phyloP scores from a whole-genome alignment of 495 filamentous ascomycete species.

The Penicillium paxilli region DNA sequence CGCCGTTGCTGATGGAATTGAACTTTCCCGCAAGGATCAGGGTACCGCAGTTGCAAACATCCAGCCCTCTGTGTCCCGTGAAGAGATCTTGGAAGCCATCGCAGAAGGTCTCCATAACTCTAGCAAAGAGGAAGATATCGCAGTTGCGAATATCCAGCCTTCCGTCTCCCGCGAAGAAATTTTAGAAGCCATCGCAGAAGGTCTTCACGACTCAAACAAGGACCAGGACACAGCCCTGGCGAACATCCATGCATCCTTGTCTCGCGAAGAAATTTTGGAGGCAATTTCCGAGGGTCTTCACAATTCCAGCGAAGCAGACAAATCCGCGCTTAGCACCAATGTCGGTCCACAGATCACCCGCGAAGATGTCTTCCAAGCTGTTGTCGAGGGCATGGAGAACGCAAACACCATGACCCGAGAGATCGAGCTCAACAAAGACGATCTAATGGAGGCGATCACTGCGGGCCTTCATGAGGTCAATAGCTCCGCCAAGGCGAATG shows the following conservation, averaged over 20 bases:
- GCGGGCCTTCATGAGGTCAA: conserved; percentile 55
- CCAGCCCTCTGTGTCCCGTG: conserved; percentile 18
- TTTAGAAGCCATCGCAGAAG: conserved; percentile 40
- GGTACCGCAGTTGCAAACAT: conserved; percentile 23
- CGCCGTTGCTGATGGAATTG: conserved; percentile 53
- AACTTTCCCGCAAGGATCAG: conserved; percentile 19
- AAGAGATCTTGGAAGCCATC: conserved; percentile 50
- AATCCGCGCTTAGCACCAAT: conserved; percentile 21
- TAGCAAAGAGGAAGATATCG: not conserved
- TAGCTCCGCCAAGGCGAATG: conserved; percentile 44
- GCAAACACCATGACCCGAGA: conserved; percentile 51
- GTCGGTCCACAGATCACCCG: conserved; percentile 40
- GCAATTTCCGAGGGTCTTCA: conserved; percentile 32
- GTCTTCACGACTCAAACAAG: conserved; percentile 14
- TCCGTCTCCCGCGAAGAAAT: conserved; percentile 51
- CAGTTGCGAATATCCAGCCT: conserved; percentile 11
- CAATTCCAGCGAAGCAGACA: conserved; percentile 8
- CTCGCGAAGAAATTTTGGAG: conserved; percentile 52
- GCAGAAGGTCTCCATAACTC: conserved; percentile 41
- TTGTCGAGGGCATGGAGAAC: conserved; percentile 56
- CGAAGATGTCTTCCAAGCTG: conserved; percentile 55
- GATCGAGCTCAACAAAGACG: conserved; percentile 62
- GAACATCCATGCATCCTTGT: conserved; percentile 30
- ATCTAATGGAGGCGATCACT: conserved; percentile 66
- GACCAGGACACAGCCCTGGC: too few relatives aligned